phyloP scores from a whole-genome alignment of 352 stramenopile species.

The Globisporangium emineosum region DNA sequence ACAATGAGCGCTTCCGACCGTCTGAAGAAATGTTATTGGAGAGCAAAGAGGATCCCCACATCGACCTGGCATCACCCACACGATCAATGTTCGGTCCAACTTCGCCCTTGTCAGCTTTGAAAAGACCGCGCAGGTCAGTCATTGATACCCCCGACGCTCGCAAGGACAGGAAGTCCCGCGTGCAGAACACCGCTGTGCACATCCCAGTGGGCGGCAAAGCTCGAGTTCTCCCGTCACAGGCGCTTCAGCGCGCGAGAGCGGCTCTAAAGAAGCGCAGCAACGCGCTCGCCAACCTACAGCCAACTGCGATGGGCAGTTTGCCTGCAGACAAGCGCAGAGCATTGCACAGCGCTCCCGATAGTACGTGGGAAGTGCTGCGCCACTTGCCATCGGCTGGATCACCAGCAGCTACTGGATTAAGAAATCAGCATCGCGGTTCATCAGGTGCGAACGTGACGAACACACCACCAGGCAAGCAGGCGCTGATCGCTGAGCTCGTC shows the following conservation, averaged over 20 bases:
- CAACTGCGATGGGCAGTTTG: slow-evolving; percentile 5
- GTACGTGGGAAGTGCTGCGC: slow-evolving; percentile 23
- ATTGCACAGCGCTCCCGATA: slow-evolving; percentile 16
- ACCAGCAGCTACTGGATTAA: background rate
- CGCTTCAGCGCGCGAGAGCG: slow-evolving; percentile 29
- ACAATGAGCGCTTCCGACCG: slow-evolving; percentile 16
- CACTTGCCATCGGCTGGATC: slow-evolving; percentile 10
- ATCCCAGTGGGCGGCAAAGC: slow-evolving; percentile 31
- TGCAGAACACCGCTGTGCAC: slow-evolving; percentile 14
- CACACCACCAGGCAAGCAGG: slow-evolving; percentile 29
- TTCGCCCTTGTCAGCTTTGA: background rate
- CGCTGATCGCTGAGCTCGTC: slow-evolving; percentile 45
- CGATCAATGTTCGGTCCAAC: background rate
- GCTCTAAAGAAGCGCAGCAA: slow-evolving; percentile 28
- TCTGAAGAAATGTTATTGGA: slow-evolving; percentile 6
- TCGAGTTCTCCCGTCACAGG: slow-evolving; percentile 24
- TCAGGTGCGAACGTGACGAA: background rate
- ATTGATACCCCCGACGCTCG: background rate
- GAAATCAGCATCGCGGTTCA: background rate
- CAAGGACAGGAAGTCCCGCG: slow-evolving; percentile 2
- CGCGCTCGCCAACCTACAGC: slow-evolving; percentile 32
- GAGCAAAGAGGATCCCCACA: background rate
- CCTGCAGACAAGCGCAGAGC: slow-evolving; percentile 18
- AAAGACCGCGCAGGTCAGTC: background rate
- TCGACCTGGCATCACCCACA: background rate